Evolutionary conservation across 139 green algal genomes (phyloP).

Genomic region (Chlamydomonas asymmetrica): DNA sequence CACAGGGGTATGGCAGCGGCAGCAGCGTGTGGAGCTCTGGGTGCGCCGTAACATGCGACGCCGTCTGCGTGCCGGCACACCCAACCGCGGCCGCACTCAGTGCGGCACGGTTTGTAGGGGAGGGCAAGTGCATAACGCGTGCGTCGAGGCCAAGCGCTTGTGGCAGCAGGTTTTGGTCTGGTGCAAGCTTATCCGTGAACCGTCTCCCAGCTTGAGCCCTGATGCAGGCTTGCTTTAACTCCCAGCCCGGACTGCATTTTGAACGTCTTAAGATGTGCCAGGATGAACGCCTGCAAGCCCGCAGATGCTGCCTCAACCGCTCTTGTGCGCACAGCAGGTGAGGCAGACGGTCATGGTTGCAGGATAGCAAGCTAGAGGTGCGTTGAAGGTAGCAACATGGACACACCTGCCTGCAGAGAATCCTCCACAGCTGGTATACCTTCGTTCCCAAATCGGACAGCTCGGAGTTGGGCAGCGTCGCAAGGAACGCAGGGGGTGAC

Average conservation of each 20-base stretch:
- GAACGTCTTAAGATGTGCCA: neutral
- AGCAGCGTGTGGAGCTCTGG: slow-evolving; percentile 67
- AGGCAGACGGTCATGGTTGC: neutral
- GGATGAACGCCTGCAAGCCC: neutral
- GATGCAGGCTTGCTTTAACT: too few relatives aligned
- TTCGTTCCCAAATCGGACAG: neutral
- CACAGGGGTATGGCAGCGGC: slow-evolving; percentile 66
- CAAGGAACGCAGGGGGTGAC: neutral
- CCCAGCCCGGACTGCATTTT: too few relatives aligned
- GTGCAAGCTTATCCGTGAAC: neutral
- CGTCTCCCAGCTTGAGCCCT: neutral
- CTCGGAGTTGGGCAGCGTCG: neutral
- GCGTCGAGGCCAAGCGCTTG: neutral
- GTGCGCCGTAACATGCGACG: neutral
- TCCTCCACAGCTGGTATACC: slow-evolving; percentile 22
- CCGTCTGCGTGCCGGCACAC: slow-evolving; percentile 12
- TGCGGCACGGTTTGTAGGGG: neutral
- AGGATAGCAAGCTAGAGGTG: neutral
- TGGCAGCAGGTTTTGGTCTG: neutral
- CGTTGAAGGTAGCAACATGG: neutral
- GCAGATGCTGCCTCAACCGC: neutral
- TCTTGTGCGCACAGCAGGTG: neutral
- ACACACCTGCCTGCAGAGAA: slow-evolving; percentile 19
- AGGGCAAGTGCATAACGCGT: neutral
- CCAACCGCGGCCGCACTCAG: neutral